Base-by-base conservation (phyloP, 352 stramenopile genomes). In the Pythium dissotocum region DNA sequence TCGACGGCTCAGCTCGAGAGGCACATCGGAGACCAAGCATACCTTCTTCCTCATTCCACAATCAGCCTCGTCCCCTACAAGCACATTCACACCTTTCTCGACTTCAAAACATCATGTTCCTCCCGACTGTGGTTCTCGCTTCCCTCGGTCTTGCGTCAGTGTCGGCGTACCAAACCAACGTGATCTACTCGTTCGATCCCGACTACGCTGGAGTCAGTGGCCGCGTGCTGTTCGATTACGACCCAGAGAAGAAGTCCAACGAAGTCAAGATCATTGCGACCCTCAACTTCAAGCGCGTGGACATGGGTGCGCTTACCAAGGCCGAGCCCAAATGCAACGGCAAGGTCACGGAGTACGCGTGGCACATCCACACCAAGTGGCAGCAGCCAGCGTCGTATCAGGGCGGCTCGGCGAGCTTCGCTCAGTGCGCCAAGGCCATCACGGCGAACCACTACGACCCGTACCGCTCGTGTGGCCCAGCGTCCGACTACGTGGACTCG, bases 401-500 rank as follows among this genome's bases (percentile, higher is more conserved):
- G 6, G 52, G 32, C 32, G n/a, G 21, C 32, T 75, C 69, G 63
- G 32, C 38, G 0, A 40, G 42, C 2, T 72, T 67, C 28, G 42
- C 24, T 44, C 40, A 61, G 24, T 76, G 69, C 54, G 6, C 58
- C 21, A 53, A 62, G 54, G 51, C 46, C 8, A 62, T 63, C 46
- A 61, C 60, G 30, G 69, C 58, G 44, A 72, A 72, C 61, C 70
- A 76, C 56, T 76, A 73, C 52, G 70, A 76, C 44, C 70, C 70
- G 32, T 52, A 55, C 10, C 56, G 55, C 13, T 51, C 70, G 2
- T 76, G 70, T 58, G 70, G 70, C 26, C 65, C 70, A 1, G 57
- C 58, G 35, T 76, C 70, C 28, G 65, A 76, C 49, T 63, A 58
- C 35, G 62, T 55, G 14, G 60, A 63, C 26, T 36, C 48, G 13